Conservation (phyloP, 169 alveolate species). For the Pseudocohnilembus persalinus region DNA sequence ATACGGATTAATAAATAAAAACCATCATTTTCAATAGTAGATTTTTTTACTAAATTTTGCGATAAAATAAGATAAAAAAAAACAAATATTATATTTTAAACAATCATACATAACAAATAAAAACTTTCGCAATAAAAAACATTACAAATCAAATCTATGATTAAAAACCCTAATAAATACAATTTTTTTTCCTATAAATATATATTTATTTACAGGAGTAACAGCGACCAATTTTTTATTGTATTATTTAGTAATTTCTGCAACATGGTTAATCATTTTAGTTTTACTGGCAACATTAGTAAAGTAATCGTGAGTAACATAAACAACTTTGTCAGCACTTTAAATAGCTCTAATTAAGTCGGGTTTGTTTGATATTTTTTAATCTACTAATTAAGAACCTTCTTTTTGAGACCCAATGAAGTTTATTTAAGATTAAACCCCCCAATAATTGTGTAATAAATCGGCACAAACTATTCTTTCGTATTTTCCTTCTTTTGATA, state of each 20-base stretch:
- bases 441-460: slow-evolving; percentile 18
- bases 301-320: slow-evolving; percentile 53
- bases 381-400: slow-evolving; percentile 5
- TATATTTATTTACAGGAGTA: slow-evolving; percentile 40
- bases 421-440: not conserved
- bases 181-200: too few species aligned
- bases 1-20: too few species aligned
- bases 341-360: slow-evolving; percentile 14
- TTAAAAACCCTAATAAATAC: too few species aligned
- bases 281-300: slow-evolving; percentile 43
- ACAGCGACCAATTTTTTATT: slow-evolving; percentile 41
- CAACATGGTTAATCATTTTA: slow-evolving; percentile 33
- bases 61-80: too few species aligned
- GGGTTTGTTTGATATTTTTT: slow-evolving; percentile 2
- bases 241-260: slow-evolving; percentile 43
- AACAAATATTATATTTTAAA: too few species aligned
- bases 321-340: slow-evolving; percentile 33
- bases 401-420: not conserved
- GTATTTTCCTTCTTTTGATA: slow-evolving; percentile 17
- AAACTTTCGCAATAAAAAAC: too few species aligned
- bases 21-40: too few species aligned
- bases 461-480: slow-evolving; percentile 19
- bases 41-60: too few species aligned
- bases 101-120: too few species aligned
- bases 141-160: too few species aligned